A percentile compares a stretch with the other conserved stretches of the same genome.
These are phyloP conservation scores for Grigorovia yakushimaensis DNA, from an alignment of 805 yeast species.

Conservation along the genomic window DNA sequence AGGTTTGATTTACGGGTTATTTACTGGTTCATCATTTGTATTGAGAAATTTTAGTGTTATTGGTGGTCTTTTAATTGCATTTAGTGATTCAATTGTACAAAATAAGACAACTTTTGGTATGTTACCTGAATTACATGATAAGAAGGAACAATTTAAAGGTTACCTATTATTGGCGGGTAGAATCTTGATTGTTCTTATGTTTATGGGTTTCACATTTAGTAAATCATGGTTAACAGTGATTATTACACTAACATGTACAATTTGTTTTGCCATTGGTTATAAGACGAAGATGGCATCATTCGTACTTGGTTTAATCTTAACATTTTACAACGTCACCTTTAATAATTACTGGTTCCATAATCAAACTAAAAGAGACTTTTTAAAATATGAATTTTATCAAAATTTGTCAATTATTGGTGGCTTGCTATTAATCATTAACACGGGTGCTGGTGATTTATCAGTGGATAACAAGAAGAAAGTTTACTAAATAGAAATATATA, in stretches of 20 bases:
- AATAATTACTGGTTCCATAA: constrained; percentile 86
- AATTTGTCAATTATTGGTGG: constrained; percentile 94
- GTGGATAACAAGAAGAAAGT: constrained; percentile 94
- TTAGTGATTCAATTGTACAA: constrained; percentile 79
- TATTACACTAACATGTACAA: constrained; percentile 60
- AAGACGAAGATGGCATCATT: constrained; percentile 85
- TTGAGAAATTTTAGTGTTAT: constrained; percentile 82
- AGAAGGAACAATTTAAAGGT: constrained; percentile 54
- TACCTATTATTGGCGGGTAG: constrained; percentile 85
- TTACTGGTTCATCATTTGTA: constrained; percentile 72
- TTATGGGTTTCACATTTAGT: constrained; percentile 74
- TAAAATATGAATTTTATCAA: constrained; percentile 91
- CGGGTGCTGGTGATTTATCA: constrained; percentile 93
- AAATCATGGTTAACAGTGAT: constrained; percentile 61
- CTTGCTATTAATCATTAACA: constrained; percentile 75
- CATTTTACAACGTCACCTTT: constrained; percentile 64
- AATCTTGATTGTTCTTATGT: constrained; percentile 72
- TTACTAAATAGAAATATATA: constrained; percentile 32
- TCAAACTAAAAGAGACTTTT: constrained; percentile 66
- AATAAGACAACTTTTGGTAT: constrained; percentile 48
- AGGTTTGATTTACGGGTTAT: constrained; percentile 81
- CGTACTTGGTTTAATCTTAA: constrained; percentile 54
- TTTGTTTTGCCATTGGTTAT: constrained; percentile 82
- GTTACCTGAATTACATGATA: constrained; percentile 47
- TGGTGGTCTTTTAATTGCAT: constrained; percentile 85